Evolutionary conservation across 257 asterid species (phyloP), one percentile per base, ranked within the genome.

Genomic region (Plantago major): DNA sequence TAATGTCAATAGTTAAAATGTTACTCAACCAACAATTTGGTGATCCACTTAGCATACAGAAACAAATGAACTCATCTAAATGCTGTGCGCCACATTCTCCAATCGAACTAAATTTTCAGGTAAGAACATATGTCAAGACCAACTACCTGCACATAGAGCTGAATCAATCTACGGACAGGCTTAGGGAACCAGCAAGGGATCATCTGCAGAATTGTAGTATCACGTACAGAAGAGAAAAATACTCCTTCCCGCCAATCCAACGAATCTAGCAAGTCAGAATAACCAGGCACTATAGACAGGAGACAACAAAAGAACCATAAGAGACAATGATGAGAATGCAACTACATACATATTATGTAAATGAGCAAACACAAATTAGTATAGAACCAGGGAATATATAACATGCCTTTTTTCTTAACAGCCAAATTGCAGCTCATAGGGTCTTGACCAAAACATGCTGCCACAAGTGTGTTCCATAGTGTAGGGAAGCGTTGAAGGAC

Each of bases 181-280:
- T 89, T 93, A 26, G 99, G 86, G 66, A 89, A 93, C 97, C 97
- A 85, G 83, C 84, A 84, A 0, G 99, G 99, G 30, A 93, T 83
- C 97, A 93, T 93, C 84, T 89, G 97, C 68, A 87, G 86, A 62
- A 93, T 76, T 64, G 99, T 89, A 56, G 99, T 81, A 74, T 93
- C 99, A 59, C 76, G 84, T 69, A 78, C 78, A 58, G 96, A 87
- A 57, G 99, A 93, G 78, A 79, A 89, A 86, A 87, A 93, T 67
- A 89, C 83, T 60, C 80, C 90, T 78, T 89, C 96, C 73, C 99
- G 87, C 99, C 99, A 93, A 69, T 80, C 75, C 86, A 92, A 78
- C 83, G 87, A 93, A 76, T 93, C 94, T 71, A 84, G 73, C 71
- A 93, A 74, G 73, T 85, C 97, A 71, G 95, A 80, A 74, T 78